These are phyloP conservation scores for Penicilliopsis zonata DNA, from an alignment of 495 filamentous ascomycete species.

Conservation along the genomic window DNA sequence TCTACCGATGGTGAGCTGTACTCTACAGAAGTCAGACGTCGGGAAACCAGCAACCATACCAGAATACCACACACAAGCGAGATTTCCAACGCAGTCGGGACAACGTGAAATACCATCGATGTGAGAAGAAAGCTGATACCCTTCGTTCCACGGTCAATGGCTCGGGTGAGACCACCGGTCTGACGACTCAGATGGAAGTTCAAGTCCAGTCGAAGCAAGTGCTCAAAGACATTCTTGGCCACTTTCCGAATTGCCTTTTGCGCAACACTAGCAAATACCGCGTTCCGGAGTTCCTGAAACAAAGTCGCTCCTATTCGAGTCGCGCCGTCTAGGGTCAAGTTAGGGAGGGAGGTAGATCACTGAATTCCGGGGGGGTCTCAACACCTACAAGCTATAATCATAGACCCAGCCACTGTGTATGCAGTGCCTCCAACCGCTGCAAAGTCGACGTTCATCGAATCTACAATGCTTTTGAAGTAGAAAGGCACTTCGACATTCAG, in stretches of 20 bases:
- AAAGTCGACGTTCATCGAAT: conserved; percentile 94
- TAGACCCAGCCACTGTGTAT: conserved; percentile 74
- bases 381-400: conserved; percentile 71
- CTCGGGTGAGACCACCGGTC: conserved; percentile 86
- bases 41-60: no score
- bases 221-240: conserved; percentile 83
- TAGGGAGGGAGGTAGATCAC: no score
- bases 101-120: conserved; percentile 96
- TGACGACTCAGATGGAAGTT: conserved; percentile 90
- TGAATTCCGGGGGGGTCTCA: not conserved
- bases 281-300: conserved; percentile 88
- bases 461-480: conserved; percentile 96
- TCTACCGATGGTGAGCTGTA: conserved; percentile 41
- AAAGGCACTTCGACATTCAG: conserved; percentile 97
- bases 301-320: conserved; percentile 78
- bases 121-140: conserved; percentile 94
- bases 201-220: conserved; percentile 77
- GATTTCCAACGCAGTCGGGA: conserved; percentile 90
- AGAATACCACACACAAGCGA: conserved; percentile 87
- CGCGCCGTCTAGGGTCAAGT: conserved; percentile 65
- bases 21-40: no score
- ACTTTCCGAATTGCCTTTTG: conserved; percentile 92
- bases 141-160: conserved; percentile 94
- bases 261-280: conserved; percentile 90
- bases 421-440: conserved; percentile 70